Percentiles rank a stretch among this genome's conserved stretches.
These are phyloP conservation scores for Debaryomyces fabryi DNA, from an alignment of 1,139 yeast genomes.

Conservation along the genomic window DNA sequence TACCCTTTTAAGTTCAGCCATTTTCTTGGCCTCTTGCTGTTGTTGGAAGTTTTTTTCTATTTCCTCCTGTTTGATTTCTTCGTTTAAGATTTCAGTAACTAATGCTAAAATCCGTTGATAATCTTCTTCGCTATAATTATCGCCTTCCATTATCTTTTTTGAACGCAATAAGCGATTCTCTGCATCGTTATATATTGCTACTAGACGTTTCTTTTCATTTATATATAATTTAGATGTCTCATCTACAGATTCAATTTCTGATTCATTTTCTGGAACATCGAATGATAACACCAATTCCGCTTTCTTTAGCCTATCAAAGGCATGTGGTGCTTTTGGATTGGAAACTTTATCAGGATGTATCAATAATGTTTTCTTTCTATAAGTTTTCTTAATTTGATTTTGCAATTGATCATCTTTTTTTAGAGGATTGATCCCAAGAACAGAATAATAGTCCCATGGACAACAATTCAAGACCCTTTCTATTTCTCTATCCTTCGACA, in stretches of 20 bases:
- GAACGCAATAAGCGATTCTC: slow-evolving; percentile 4
- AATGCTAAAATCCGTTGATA: slow-evolving; percentile 10
- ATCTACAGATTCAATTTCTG: slow-evolving; percentile 21
- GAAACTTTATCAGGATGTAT: slow-evolving; percentile 71
- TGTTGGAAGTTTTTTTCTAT: slow-evolving; percentile 38
- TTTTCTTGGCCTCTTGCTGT: slow-evolving; percentile 29
- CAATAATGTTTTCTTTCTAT: slow-evolving; percentile 60
- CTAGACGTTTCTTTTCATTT: slow-evolving; percentile 42
- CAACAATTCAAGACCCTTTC: slow-evolving; percentile 52
- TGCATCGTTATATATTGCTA: slow-evolving; percentile 44
- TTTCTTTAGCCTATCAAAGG: slow-evolving; percentile 57
- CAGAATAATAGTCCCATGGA: slow-evolving; percentile 55
- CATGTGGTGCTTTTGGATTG: slow-evolving; percentile 59
- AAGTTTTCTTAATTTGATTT: slow-evolving; percentile 46
- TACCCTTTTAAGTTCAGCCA: slow-evolving; percentile 34
- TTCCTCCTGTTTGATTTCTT: slow-evolving; percentile 34
- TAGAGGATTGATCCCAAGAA: slow-evolving; percentile 55
- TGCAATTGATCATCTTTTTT: slow-evolving; percentile 27
- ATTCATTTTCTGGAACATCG: slow-evolving; percentile 13
- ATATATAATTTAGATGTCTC: slow-evolving; percentile 34
- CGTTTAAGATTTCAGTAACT: slow-evolving; percentile 32
- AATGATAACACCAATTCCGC: slow-evolving; percentile 32
- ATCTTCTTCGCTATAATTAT: neutral
- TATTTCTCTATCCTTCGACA: slow-evolving; percentile 57
- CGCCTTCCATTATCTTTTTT: neutral